Evolutionary conservation across 306 rosid genomes (phyloP).

Genomic region (cucumber (Cucumis sativus)): Cucumber_9930_V3 NC_026659.2:18756001-18756500

Average conservation of each 20-base stretch:
- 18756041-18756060: conserved; percentile 90
- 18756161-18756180: conserved; percentile 69
- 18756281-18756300: conserved; percentile 31
- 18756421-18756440: conserved; percentile 56
- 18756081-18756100: conserved; percentile 55
- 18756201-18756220: conserved; percentile 62
- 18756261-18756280: conserved; percentile 49
- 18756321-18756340: conserved; percentile 59
- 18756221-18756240: conserved; percentile 45
- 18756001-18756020: too few relatives aligned
- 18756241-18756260: conserved; percentile 48
- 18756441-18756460: conserved; percentile 70
- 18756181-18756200: conserved; percentile 74
- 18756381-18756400: conserved; percentile 49
- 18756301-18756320: conserved; percentile 33
- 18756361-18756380: conserved; percentile 51
- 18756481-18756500: conserved; percentile 59
- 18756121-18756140: conserved; percentile 54
- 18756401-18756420: conserved; percentile 73
- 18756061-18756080: conserved; percentile 72
- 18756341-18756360: conserved; percentile 81
- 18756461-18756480: conserved; percentile 79
- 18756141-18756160: conserved; percentile 83
- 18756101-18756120: conserved; percentile 36
- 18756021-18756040: too few relatives aligned